Base-by-base conservation (phyloP, 352 stramenopile genomes). In the Globisporangium rhizosaccharum region DNA sequence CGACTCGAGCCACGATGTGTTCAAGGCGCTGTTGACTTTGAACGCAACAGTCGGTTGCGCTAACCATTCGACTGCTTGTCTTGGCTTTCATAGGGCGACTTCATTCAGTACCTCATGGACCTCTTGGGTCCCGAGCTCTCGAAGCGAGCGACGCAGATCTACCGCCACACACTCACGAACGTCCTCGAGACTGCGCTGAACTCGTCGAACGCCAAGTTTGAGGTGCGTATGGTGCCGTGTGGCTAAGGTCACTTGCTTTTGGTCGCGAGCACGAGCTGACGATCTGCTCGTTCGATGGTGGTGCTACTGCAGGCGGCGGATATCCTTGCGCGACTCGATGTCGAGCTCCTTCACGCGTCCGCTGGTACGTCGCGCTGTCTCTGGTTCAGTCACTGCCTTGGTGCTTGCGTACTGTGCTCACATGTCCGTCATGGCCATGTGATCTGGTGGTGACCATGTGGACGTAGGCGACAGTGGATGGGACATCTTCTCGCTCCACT, bases 51-150 rank as follows among this genome's bases (percentile, higher is more conserved):
- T 39, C 5, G 33, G 1, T 10, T 39, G 33, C 8, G 33, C 45
- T 53, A 1, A 56, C 45, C 36, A 59, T 1, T 37, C 39, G 15
- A 25, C 41, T 42, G 10, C 46, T 56, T 61, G 36, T 44, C 25
- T 5, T 56, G 52, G n/a, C 63, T 28, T 57, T 17, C 53, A 23
- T 61, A 94, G 86, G 97, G 96, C 8, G 96, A 99, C 63, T 99
- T 99, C 62, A 96, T 99, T 61, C 95, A 97, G 57, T 96, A 96
- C 37, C 70, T 99, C 28, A 98, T 99, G 79, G 94, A 99, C 62
- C 65, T 94, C 18, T 66, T 98, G 50, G 82, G 88, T 20, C 87
- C 90, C 15, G 90, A 98, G 61, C 67, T 98, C 1, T 93, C 82
- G 14, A 97, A 97, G 57, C 72, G 86, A 41, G 88, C 92, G 12